Conservation (phyloP, 495 filamentous ascomycete species). For the Xylaria palmicola region DNA sequence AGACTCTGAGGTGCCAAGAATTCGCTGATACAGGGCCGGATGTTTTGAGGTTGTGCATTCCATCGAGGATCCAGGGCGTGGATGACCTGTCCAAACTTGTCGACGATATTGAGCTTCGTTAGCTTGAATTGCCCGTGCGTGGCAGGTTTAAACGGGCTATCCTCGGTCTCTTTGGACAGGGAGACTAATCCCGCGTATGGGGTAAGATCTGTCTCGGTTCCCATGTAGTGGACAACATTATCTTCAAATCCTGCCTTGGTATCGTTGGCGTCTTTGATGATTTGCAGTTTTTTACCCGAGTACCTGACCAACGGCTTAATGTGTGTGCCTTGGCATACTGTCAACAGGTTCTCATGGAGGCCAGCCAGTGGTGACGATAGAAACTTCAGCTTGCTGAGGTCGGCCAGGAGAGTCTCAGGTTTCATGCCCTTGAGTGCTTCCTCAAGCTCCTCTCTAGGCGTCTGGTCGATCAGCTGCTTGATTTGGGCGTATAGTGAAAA, state of each 20-base stretch:
- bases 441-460: neutral
- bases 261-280: neutral
- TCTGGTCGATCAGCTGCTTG: slow-evolving; percentile 8
- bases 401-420: neutral
- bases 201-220: neutral
- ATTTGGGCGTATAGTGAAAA: slow-evolving; percentile 34
- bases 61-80: slow-evolving; percentile 28
- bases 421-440: neutral
- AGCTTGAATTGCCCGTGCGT: slow-evolving; percentile 49
- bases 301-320: neutral
- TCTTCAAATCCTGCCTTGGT: too few species aligned
- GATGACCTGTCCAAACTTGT: slow-evolving; percentile 52
- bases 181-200: neutral
- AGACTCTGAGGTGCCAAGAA: neutral
- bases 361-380: neutral
- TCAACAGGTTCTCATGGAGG: neutral
- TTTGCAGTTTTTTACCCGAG: neutral
- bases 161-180: neutral
- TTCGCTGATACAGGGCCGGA: neutral
- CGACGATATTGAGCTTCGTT: slow-evolving; percentile 46
- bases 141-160: slow-evolving; percentile 41
- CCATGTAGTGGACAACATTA: neutral
- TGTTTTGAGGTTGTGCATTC: too few species aligned
- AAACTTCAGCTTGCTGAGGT: neutral
- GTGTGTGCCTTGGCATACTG: neutral